Percentiles rank a stretch among this genome's conserved stretches.
phyloP scores from a whole-genome alignment of 2,329 filamentous ascomycete species.

The Epichloe scottii region DNA sequence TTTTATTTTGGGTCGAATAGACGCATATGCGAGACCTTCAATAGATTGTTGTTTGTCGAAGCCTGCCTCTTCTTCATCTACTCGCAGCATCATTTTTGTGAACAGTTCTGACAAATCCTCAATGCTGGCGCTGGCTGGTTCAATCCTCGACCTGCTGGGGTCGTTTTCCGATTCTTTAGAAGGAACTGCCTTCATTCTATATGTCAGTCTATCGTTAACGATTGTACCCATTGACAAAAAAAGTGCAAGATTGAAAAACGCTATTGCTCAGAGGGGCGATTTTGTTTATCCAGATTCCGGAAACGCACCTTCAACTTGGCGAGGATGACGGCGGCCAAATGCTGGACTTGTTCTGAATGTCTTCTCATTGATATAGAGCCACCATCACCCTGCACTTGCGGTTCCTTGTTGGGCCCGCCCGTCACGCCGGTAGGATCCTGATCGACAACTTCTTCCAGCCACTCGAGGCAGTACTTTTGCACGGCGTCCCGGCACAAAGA shows the following conservation, averaged over 20 bases:
- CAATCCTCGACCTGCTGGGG: constrained; percentile 30
- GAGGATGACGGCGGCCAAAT: constrained; percentile 61
- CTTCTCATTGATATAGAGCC: constrained; percentile 47
- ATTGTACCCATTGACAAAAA: not conserved
- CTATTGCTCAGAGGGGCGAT: not conserved
- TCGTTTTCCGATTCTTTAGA: constrained; percentile 27
- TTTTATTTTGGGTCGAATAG: constrained; percentile 73
- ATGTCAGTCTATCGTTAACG: constrained; percentile 35
- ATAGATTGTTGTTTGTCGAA: constrained; percentile 57
- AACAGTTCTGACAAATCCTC: constrained; percentile 54
- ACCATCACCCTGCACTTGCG: constrained; percentile 43
- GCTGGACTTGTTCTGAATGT: constrained; percentile 49
- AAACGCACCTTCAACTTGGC: constrained; percentile 50
- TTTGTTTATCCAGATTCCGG: not conserved
- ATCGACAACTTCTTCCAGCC: constrained; percentile 74
- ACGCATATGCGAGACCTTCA: constrained; percentile 86
- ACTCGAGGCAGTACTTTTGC: constrained; percentile 70
- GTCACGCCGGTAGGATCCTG: constrained; percentile 50
- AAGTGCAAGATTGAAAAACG: not conserved
- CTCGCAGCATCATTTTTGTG: constrained; percentile 50
- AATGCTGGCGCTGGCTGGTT: constrained; percentile 45
- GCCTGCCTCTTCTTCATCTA: constrained; percentile 36
- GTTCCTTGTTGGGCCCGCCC: constrained; percentile 37
- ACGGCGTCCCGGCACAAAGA: constrained; percentile 71
- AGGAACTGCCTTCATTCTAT: constrained; percentile 40